These are phyloP conservation scores for Echeveria elegans DNA, from an alignment of 164 flowering plant species.

Conservation along the genomic window DNA sequence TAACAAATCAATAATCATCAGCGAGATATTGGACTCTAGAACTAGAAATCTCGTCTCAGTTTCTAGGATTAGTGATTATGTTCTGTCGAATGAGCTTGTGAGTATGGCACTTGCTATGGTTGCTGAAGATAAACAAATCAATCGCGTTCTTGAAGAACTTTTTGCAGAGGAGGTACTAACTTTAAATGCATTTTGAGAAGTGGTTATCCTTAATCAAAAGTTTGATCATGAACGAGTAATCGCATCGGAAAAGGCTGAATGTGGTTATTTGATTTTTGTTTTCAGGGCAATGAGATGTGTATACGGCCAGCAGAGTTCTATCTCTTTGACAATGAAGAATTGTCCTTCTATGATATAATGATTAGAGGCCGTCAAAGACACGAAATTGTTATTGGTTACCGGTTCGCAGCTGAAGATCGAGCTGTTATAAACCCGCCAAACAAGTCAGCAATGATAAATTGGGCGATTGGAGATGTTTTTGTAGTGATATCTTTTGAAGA, in stretches of 20 bases:
- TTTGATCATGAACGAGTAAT: too few species aligned
- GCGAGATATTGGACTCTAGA: constrained; percentile 90
- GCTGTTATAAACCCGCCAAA: constrained; percentile 61
- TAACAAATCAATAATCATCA: constrained; percentile 75
- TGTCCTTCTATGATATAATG: constrained; percentile 70
- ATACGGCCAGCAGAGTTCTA: constrained; percentile 83
- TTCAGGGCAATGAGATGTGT: constrained; percentile 87
- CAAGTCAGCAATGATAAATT: constrained; percentile 49
- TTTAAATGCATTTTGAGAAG: background rate
- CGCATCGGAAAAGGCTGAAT: background rate
- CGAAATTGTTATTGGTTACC: constrained; percentile 82
- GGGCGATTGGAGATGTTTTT: constrained; percentile 82
- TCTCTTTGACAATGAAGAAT: constrained; percentile 75
- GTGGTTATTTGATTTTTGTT: background rate
- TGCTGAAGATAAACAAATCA: constrained; percentile 92
- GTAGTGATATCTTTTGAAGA: constrained; percentile 59
- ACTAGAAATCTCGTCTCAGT: constrained; percentile 88
- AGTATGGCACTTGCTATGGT: constrained; percentile 98
- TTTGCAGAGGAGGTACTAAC: constrained; percentile 77
- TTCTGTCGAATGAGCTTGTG: constrained; percentile 84
- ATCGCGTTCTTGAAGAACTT: constrained; percentile 89
- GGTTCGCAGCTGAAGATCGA: constrained; percentile 49
- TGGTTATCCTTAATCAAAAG: background rate
- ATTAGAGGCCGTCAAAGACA: constrained; percentile 61
- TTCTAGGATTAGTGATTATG: constrained; percentile 89